phyloP scores from a whole-genome alignment of 257 asterid species.

The Avicennia marina region DNA sequence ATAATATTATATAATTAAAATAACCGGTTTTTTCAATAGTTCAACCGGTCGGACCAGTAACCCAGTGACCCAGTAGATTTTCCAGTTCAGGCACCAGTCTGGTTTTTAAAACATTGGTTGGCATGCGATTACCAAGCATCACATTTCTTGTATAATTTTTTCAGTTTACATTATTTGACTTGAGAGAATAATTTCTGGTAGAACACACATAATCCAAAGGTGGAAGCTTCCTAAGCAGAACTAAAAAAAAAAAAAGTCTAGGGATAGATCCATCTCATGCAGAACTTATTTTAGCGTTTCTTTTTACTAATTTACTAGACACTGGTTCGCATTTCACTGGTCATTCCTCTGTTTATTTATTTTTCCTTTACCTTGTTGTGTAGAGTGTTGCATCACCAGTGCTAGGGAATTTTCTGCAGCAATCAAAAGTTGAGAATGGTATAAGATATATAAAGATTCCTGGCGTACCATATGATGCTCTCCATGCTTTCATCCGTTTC shows the following conservation, averaged over 20 bases:
- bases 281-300: background rate
- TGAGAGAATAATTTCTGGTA: too few species aligned
- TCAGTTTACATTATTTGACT: too few species aligned
- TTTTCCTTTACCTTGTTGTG: conserved; percentile 15
- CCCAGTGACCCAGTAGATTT: too few species aligned
- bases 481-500: conserved; percentile 59
- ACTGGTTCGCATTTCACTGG: background rate
- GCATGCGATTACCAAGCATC: background rate
- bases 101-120: too few species aligned
- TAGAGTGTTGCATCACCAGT: conserved; percentile 82
- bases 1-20: too few species aligned
- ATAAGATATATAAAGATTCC: conserved; percentile 43
- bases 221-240: too few species aligned
- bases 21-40: too few species aligned
- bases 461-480: conserved; percentile 58
- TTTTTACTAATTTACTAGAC: background rate
- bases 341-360: background rate
- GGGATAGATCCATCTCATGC: background rate
- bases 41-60: too few species aligned
- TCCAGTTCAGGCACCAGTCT: too few species aligned
- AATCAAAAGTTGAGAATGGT: conserved; percentile 46
- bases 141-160: too few species aligned
- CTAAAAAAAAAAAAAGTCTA: too few species aligned
- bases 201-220: too few species aligned
- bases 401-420: conserved; percentile 52